Percentiles rank a stretch among this genome's conserved stretches.
These are phyloP conservation scores for Pichia norvegensis DNA, from an alignment of 1,139 yeast species.

Conservation along the genomic window DNA sequence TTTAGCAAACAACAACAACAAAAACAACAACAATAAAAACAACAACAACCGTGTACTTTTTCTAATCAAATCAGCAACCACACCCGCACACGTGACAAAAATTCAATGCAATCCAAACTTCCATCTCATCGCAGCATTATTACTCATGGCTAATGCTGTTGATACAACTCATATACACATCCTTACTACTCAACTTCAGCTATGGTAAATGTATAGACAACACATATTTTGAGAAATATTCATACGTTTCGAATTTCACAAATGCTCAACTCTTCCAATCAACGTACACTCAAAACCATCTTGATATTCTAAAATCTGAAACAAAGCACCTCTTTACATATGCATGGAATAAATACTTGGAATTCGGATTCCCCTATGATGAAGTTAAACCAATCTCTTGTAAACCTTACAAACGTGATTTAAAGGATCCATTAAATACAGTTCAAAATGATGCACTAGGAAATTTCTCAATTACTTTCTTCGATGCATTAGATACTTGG, in stretches of 20 bases:
- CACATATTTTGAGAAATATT: conserved; percentile 10
- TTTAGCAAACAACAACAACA: not conserved
- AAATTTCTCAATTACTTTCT: conserved; percentile 65
- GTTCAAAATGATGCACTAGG: conserved; percentile 81
- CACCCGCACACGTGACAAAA: too few relatives aligned
- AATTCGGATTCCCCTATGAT: conserved; percentile 71
- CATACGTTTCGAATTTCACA: conserved; percentile 14
- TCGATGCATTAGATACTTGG: conserved; percentile 75
- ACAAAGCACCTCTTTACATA: conserved; percentile 58
- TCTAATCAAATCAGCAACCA: too few relatives aligned
- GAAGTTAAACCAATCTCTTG: conserved; percentile 75
- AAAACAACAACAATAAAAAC: not conserved
- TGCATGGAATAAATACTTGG: conserved; percentile 70
- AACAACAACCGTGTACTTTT: not conserved
- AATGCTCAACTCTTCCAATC: conserved; percentile 21
- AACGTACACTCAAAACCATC: conserved; percentile 44
- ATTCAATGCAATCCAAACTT: too few relatives aligned
- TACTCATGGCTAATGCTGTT: too few relatives aligned
- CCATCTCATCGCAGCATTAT: too few relatives aligned
- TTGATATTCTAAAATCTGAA: conserved; percentile 39
- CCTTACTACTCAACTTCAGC: too few relatives aligned
- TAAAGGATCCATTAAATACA: conserved; percentile 42
- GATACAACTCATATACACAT: not conserved
- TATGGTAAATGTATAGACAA: not conserved
- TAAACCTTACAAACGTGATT: conserved; percentile 59